Conservation (phyloP, 2,329 filamentous ascomycete genomes). For the Fusarium torulosum region DNA sequence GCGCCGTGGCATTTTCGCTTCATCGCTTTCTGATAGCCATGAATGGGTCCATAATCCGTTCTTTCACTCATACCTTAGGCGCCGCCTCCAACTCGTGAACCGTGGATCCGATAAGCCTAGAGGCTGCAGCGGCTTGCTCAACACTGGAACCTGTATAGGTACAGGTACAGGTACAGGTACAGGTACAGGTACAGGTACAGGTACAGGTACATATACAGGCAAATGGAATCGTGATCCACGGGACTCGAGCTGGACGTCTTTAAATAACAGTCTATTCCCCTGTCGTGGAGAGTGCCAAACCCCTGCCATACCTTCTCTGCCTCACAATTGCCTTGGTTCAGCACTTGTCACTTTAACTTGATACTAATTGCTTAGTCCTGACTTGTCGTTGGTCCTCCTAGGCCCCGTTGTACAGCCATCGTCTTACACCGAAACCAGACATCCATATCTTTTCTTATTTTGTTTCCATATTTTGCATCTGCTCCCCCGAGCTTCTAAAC, state of each 20-base stretch:
- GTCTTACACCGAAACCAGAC: constrained; percentile 34
- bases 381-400: constrained; percentile 38
- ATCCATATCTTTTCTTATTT: constrained; percentile 16
- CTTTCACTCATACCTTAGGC: constrained; percentile 2
- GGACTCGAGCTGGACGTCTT: constrained; percentile 19
- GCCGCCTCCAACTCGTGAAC: constrained; percentile 30
- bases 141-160: constrained; percentile 2
- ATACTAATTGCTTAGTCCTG: constrained; percentile 46
- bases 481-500: constrained; percentile 39
- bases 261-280: constrained; percentile 38
- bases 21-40: constrained; percentile 43
- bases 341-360: constrained; percentile 35
- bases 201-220: constrained; percentile 2
- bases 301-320: constrained; percentile 10
- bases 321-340: constrained; percentile 29
- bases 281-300: constrained; percentile 20
- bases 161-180: constrained; percentile 6
- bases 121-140: constrained; percentile 4
- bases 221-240: constrained; percentile 24
- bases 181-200: constrained; percentile 15
- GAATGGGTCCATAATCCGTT: constrained; percentile 22
- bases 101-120: constrained; percentile 43
- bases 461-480: constrained; percentile 25
- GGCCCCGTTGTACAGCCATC: constrained; percentile 28
- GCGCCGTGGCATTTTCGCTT: too few relatives aligned